phyloP scores from a whole-genome alignment of 257 asterid species.

The Salvia rosmarinus region DNA sequence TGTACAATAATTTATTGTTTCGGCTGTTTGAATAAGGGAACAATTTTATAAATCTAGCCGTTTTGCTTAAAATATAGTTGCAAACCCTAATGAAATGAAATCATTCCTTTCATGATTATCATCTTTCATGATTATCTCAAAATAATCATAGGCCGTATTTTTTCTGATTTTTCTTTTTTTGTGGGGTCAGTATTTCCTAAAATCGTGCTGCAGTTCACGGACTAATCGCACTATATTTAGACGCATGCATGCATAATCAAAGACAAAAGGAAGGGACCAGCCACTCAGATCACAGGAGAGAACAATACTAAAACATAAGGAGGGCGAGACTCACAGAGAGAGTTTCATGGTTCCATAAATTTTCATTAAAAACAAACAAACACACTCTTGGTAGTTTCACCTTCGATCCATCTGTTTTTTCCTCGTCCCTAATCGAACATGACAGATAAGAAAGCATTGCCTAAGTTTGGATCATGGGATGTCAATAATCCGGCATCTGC shows the following conservation, averaged over 20 bases:
- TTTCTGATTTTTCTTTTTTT: background rate
- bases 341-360: slow-evolving; percentile 24
- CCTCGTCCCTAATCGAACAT: slow-evolving; percentile 25
- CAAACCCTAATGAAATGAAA: too few species aligned
- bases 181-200: slow-evolving; percentile 14
- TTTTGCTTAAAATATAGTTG: too few species aligned
- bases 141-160: background rate
- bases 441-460: slow-evolving; percentile 44
- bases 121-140: background rate
- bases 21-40: too few species aligned
- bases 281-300: slow-evolving; percentile 15
- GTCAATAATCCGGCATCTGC: slow-evolving; percentile 51
- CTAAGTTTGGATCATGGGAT: slow-evolving; percentile 63
- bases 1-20: too few species aligned
- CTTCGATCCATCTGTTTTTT: background rate
- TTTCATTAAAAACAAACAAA: background rate
- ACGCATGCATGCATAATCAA: slow-evolving; percentile 11
- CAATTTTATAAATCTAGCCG: too few species aligned
- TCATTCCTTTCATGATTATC: too few species aligned
- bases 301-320: background rate
- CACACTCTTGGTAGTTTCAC: slow-evolving; percentile 6
- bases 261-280: slow-evolving; percentile 11
- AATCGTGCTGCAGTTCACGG: slow-evolving; percentile 15
- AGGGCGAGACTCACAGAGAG: background rate
- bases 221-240: slow-evolving; percentile 34